Conservation (phyloP, 306 rosid species). For the Cucumis cinereus region DNA sequence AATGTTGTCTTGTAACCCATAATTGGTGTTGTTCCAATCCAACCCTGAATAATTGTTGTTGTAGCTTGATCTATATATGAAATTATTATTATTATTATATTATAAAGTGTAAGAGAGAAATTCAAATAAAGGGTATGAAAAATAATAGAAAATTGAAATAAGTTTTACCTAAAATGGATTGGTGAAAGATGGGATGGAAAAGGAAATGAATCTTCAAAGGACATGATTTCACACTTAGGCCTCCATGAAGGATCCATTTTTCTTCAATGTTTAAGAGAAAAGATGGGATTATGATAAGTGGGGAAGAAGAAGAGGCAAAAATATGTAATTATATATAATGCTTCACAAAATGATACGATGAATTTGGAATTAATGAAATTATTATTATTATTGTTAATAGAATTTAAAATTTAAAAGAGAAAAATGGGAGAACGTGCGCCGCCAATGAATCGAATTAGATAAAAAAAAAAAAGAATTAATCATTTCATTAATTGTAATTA, state of each 20-base stretch:
- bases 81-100: not conserved
- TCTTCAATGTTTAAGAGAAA: too few relatives aligned
- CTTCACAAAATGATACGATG: not conserved
- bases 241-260: not conserved
- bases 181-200: slow-evolving; percentile 16
- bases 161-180: slow-evolving; percentile 1
- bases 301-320: not conserved
- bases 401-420: not conserved
- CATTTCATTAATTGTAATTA: slow-evolving; percentile 21
- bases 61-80: slow-evolving; percentile 9
- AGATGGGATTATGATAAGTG: not conserved
- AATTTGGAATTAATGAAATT: not conserved
- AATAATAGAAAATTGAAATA: too few relatives aligned
- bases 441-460: not conserved
- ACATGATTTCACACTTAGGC: not conserved
- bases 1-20: slow-evolving; percentile 13
- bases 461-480: not conserved
- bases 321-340: slow-evolving; percentile 15
- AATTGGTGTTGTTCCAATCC: slow-evolving; percentile 21
- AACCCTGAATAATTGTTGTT: not conserved
- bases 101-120: not conserved
- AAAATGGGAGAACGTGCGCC: slow-evolving; percentile 9
- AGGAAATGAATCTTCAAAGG: slow-evolving; percentile 19
- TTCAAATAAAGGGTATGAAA: too few relatives aligned
- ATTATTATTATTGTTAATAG: too few relatives aligned